Evolutionary conservation across 768 basidiomycete species (phyloP).

Genomic region (Hydnomerulius pinastri): DNA sequence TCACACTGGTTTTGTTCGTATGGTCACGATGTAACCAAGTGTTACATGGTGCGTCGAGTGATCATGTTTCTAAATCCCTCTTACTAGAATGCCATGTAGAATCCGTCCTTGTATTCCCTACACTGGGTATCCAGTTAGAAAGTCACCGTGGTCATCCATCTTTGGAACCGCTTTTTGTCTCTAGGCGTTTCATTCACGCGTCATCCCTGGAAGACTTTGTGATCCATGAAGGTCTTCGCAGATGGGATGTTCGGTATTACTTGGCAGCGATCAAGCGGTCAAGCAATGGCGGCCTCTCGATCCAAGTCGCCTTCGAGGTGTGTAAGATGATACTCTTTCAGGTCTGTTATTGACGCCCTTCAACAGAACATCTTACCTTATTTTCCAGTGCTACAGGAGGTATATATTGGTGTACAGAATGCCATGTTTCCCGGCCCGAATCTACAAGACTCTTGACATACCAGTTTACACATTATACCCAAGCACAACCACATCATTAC

Average conservation of each 20-base stretch:
- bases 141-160: conserved; percentile 60
- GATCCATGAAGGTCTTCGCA: conserved; percentile 70
- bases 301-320: conserved; percentile 67
- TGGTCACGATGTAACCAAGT: conserved; percentile 45
- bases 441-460: no score
- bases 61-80: no score
- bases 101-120: conserved; percentile 65
- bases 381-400: conserved; percentile 57
- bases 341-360: conserved; percentile 1
- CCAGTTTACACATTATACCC: no score
- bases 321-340: conserved; percentile 13
- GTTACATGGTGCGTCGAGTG: conserved; percentile 48
- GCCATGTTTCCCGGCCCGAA: conserved; percentile 32
- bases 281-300: conserved; percentile 24
- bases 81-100: no score
- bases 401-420: conserved; percentile 64
- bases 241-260: conserved; percentile 77
- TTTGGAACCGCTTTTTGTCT: conserved; percentile 27
- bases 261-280: conserved; percentile 49
- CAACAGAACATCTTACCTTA: conserved; percentile 66
- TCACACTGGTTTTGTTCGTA: conserved; percentile 25
- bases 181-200: conserved; percentile 62
- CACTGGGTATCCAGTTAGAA: conserved; percentile 75
- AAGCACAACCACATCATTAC: no score
- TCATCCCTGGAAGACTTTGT: conserved; percentile 57